Base-by-base conservation (phyloP, 495 filamentous ascomycete genomes). In the Terfezia boudieri region DNA sequence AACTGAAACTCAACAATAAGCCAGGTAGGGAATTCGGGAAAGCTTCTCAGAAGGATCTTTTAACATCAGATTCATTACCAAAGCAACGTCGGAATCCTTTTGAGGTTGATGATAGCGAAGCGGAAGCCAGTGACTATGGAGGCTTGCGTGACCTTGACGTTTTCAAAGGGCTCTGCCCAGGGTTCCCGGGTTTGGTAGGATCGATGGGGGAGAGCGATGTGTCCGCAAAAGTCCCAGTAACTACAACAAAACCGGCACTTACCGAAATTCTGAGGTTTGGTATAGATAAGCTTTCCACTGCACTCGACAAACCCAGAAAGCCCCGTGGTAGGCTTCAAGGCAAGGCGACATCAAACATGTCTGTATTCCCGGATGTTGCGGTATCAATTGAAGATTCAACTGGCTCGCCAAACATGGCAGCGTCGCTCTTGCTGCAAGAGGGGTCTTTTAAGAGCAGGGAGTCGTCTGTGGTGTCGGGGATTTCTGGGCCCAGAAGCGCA, bases 281-380 rank as follows among this genome's bases (percentile, higher is more conserved):
- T 16, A 64, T 61, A 52, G 54, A 52, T 9, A 49, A 64, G 50
- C 54, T 64, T 41, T 55, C 61, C 32, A 55, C 55, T 35, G 61
- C 58, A 8, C 60, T 64, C 49, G 62, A 60, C 38, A 59, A 55
- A 41, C 58, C 57, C 48, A 57, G 48, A 38, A 56, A 50, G 38
- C 58, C 61, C 16, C 61, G 61, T 26, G 59, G 62, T 22, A 61
- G 58, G 37, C 59, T 64, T 17, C 62, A 61, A 55, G 62, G 62
- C 37, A 61, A 55, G n/a, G 62, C 62, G 16, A 54, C 56, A 17
- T 51, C 54, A 52, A 60, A 56, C 9, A 38, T 61, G 35, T 59
- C 59, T 23, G 60, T 53, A 11, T 56, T 46, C 12, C 17, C 41
- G 4, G 41, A 9, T 14, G 41, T 20, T 14, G 41, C 8, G 17